Base-by-base conservation (phyloP, 2,329 filamentous ascomycete genomes). In the Periconia macrospinosa region DNA sequence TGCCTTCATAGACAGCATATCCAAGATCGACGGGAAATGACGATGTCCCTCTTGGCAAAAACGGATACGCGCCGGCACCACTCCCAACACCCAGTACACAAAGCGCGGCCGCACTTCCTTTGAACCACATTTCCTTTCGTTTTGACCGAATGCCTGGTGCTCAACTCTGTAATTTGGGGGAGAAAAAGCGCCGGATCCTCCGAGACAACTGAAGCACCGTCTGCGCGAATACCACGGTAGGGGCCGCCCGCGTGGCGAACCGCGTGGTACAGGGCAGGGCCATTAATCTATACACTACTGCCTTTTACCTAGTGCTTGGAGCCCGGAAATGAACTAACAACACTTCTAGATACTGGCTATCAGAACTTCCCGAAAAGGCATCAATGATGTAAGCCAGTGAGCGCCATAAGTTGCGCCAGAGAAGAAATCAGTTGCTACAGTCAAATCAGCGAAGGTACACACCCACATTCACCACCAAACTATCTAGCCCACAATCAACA, bases 1-100 rank as follows among this genome's bases (percentile, higher is more conserved):
- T 59, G 2, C 68, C 69, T 33, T 70, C 56, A 44, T 72, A 72
- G 30, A 66, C 53, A 6, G 63, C 59, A 45, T 72, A 72, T 48
- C 67, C 69, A 41, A 72, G 55, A 52, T 72, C 69, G 30, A 72
- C 66, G 17, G 49, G 59, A 18, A 66, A 65, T 40, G 61, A 53
- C 6, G 40, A 50, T 50, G 60, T 54, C 5, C 33, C 52, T 49
- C 62, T 59, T 27, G 59, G 55, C 53, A 58, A 61, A 30, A 58
- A 52, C 40, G 60, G 58, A 27, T 51, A 18, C 14, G 37, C 47
- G 20, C 18, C 23, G 37, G 55, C 50, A 20, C 52, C 37, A 33
- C 37, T 54, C 59, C 41, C 53, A 13, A 23, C 42, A 9, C 17
- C 19, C 9, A 23, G 17, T 7, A 44, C 55, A 33, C 67, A 52